phyloP scores from a whole-genome alignment of 176 grass and related monocot species.

The Cenchrus fungigraminus region DNA sequence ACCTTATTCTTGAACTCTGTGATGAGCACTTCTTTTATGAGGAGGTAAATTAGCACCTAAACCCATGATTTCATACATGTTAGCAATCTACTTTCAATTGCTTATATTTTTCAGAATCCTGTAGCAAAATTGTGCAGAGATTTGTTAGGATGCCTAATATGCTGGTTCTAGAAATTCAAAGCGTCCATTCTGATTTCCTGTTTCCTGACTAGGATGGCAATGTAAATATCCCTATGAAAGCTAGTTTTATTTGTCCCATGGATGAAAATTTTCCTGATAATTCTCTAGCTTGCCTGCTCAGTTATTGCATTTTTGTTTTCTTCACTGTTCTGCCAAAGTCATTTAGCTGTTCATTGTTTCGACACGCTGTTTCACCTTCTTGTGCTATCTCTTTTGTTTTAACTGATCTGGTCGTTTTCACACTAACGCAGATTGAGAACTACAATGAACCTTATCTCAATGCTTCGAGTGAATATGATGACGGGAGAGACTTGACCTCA shows the following conservation, averaged over 20 bases:
- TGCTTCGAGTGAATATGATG: slow-evolving; percentile 75
- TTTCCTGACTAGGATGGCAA: background rate
- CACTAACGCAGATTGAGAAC: slow-evolving; percentile 75
- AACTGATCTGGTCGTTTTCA: slow-evolving; percentile 35
- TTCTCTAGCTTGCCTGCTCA: background rate
- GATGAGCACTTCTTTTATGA: slow-evolving; percentile 88
- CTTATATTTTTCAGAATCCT: background rate
- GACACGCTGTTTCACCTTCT: background rate
- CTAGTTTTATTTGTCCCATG: background rate
- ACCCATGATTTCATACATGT: background rate
- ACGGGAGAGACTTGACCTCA: slow-evolving; percentile 73
- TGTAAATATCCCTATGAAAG: background rate
- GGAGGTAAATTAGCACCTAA: slow-evolving; percentile 59
- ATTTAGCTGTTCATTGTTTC: background rate
- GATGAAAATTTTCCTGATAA: background rate
- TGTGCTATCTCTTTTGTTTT: slow-evolving; percentile 10
- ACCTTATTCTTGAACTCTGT: slow-evolving; percentile 80
- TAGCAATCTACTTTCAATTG: background rate
- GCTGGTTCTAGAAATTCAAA: background rate
- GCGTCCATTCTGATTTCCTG: background rate
- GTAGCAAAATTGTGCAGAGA: background rate
- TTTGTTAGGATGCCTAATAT: background rate
- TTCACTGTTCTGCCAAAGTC: background rate
- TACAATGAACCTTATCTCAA: slow-evolving; percentile 87
- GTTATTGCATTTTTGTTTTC: background rate